A percentile compares a stretch with the other conserved stretches of the same genome.
These are phyloP conservation scores for Neostapfia colusana DNA, from an alignment of 176 grass and related monocot species.

Conservation along the genomic window DNA sequence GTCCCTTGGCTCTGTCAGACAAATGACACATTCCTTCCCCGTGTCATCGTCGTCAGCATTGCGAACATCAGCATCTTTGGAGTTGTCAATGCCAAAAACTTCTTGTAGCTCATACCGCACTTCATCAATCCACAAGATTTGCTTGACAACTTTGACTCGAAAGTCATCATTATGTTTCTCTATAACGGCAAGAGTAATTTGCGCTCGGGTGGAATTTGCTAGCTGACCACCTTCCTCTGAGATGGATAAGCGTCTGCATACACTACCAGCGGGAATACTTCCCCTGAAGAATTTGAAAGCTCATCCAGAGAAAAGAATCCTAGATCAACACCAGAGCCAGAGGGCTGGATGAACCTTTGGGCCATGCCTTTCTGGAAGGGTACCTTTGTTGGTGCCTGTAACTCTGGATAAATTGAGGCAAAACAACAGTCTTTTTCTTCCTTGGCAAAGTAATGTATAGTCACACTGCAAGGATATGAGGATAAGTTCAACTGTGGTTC, in stretches of 20 bases:
- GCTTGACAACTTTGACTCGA: constrained; percentile 87
- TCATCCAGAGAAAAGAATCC: constrained; percentile 91
- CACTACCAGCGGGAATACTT: constrained; percentile 72
- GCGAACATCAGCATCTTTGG: constrained; percentile 47
- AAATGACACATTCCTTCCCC: constrained; percentile 97
- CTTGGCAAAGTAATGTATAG: constrained; percentile 87
- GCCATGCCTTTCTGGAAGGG: constrained; percentile 73
- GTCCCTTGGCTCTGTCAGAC: constrained; percentile 84
- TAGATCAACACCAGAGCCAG: constrained; percentile 79
- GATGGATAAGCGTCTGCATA: constrained; percentile 63
- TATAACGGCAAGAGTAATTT: constrained; percentile 93
- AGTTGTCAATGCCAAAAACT: constrained; percentile 78
- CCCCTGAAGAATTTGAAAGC: constrained; percentile 64
- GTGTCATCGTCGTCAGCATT: constrained; percentile 49
- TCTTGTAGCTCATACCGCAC: constrained; percentile 82
- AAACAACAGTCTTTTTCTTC: constrained; percentile 70
- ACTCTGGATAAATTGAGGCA: constrained; percentile 53
- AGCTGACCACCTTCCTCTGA: constrained; percentile 30
- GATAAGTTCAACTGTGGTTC: neutral
- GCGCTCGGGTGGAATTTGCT: constrained; percentile 49
- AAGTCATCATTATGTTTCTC: constrained; percentile 64
- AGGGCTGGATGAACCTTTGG: constrained; percentile 79
- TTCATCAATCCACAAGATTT: constrained; percentile 77
- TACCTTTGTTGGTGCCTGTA: constrained; percentile 50
- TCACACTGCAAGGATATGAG: constrained; percentile 52